These are phyloP conservation scores for Conoideocrella luteorostrata DNA, from an alignment of 2,329 filamentous ascomycete species.

Conservation along the genomic window DNA sequence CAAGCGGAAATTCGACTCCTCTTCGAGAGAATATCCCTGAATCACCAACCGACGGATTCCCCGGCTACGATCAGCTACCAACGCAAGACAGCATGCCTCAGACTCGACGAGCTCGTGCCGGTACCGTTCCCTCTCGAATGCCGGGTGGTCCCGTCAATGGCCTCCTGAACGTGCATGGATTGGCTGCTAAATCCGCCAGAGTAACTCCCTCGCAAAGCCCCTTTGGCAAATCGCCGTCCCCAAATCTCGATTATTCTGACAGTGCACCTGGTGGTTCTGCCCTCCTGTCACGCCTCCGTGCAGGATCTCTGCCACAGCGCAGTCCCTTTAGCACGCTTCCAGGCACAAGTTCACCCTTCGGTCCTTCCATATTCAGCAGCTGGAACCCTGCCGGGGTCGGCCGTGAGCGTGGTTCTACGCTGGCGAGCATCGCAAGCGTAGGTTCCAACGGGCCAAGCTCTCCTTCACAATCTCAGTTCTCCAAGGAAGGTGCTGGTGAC, in stretches of 20 bases:
- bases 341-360: slow-evolving; percentile 63
- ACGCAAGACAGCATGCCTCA: slow-evolving; percentile 60
- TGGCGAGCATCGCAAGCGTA: slow-evolving; percentile 77
- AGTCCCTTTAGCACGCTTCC: slow-evolving; percentile 58
- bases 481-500: slow-evolving; percentile 76
- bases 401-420: slow-evolving; percentile 77
- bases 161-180: slow-evolving; percentile 46
- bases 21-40: slow-evolving; percentile 96
- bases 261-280: slow-evolving; percentile 56
- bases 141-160: slow-evolving; percentile 64
- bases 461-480: slow-evolving; percentile 79
- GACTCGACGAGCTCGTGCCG: slow-evolving; percentile 77
- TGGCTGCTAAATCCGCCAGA: slow-evolving; percentile 71
- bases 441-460: slow-evolving; percentile 87
- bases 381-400: slow-evolving; percentile 64
- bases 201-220: slow-evolving; percentile 83
- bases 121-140: slow-evolving; percentile 93
- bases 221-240: slow-evolving; percentile 62
- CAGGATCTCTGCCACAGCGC: slow-evolving; percentile 90
- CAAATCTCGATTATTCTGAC: slow-evolving; percentile 43
- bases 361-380: slow-evolving; percentile 81
- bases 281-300: slow-evolving; percentile 76
- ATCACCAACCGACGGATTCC: slow-evolving; percentile 91
- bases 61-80: slow-evolving; percentile 73
- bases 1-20: slow-evolving; percentile 92